These are phyloP conservation scores for Alopecurus myosuroides DNA, from an alignment of 176 grass and related monocot species.

Conservation along the genomic window DNA sequence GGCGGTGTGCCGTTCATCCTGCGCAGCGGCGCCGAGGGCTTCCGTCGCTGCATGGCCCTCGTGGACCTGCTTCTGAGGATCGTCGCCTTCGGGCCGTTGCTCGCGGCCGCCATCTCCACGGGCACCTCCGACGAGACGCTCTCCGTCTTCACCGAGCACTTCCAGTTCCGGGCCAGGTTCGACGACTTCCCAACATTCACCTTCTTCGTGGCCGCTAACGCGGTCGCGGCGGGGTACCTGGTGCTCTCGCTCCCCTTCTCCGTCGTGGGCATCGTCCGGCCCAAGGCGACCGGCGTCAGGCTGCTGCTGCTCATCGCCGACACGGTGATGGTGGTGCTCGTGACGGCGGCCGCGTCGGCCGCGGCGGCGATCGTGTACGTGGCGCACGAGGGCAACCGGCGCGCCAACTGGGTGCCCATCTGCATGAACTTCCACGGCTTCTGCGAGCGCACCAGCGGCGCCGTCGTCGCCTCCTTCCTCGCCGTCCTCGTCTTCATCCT, in stretches of 20 bases:
- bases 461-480: conserved; percentile 79
- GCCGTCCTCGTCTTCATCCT: conserved; percentile 63
- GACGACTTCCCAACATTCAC: conserved; percentile 71
- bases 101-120: conserved; percentile 67
- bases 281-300: conserved; percentile 34
- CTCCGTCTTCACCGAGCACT: conserved; percentile 74
- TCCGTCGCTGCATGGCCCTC: conserved; percentile 44
- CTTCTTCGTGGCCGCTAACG: conserved; percentile 64
- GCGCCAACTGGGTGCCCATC: conserved; percentile 83
- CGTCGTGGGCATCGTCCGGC: conserved; percentile 33
- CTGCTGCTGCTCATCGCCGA: conserved; percentile 67
- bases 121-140: conserved; percentile 64
- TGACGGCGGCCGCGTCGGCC: conserved; percentile 36
- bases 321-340: conserved; percentile 41
- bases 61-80: conserved; percentile 75
- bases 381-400: conserved; percentile 58
- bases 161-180: conserved; percentile 78
- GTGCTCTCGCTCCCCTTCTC: conserved; percentile 83
- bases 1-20: conserved; percentile 15
- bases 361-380: conserved; percentile 74
- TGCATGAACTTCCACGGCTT: conserved; percentile 81
- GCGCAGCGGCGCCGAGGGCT: conserved; percentile 22
- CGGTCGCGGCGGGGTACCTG: conserved; percentile 63
- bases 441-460: conserved; percentile 81
- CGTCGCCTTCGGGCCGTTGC: conserved; percentile 47